Conservation (phyloP, 2,329 filamentous ascomycete species). For the Fusarium poae region DNA sequence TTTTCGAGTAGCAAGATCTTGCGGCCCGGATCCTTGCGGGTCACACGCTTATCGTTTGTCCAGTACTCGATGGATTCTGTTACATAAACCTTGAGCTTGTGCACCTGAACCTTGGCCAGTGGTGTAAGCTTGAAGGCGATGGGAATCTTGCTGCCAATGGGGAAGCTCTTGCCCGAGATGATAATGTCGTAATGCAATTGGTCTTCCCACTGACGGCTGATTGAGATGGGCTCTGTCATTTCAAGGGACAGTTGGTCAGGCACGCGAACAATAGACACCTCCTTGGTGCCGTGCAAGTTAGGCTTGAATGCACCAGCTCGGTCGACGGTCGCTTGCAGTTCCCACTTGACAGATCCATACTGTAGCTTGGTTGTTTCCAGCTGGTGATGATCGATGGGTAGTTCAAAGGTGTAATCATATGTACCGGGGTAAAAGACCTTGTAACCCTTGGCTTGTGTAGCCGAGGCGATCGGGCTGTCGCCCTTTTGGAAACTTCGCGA, state of each 20-base stretch:
- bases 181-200: slow-evolving; percentile 96
- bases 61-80: slow-evolving; percentile 94
- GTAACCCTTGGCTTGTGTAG: slow-evolving; percentile 77
- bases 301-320: slow-evolving; percentile 90
- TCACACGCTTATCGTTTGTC: slow-evolving; percentile 86
- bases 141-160: slow-evolving; percentile 86
- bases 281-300: slow-evolving; percentile 84
- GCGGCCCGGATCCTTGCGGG: slow-evolving; percentile 83
- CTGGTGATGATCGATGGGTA: slow-evolving; percentile 88
- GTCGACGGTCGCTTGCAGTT: slow-evolving; percentile 86
- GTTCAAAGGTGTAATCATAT: slow-evolving; percentile 81
- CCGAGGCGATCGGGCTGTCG: slow-evolving; percentile 74
- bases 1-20: slow-evolving; percentile 93
- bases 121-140: slow-evolving; percentile 96
- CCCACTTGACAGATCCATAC: slow-evolving; percentile 88
- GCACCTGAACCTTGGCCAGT: slow-evolving; percentile 91
- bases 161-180: slow-evolving; percentile 95
- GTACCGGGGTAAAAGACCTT: slow-evolving; percentile 83
- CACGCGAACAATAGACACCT: slow-evolving; percentile 85
- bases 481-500: slow-evolving; percentile 88
- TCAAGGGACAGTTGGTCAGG: slow-evolving; percentile 90
- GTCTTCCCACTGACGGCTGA: slow-evolving; percentile 93
- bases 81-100: slow-evolving; percentile 90
- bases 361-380: slow-evolving; percentile 91
- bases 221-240: slow-evolving; percentile 92